A percentile compares a stretch with the other conserved stretches of the same genome.
phyloP scores from a whole-genome alignment of 768 basidiomycete species.

The Podaxis pistillaris region DNA sequence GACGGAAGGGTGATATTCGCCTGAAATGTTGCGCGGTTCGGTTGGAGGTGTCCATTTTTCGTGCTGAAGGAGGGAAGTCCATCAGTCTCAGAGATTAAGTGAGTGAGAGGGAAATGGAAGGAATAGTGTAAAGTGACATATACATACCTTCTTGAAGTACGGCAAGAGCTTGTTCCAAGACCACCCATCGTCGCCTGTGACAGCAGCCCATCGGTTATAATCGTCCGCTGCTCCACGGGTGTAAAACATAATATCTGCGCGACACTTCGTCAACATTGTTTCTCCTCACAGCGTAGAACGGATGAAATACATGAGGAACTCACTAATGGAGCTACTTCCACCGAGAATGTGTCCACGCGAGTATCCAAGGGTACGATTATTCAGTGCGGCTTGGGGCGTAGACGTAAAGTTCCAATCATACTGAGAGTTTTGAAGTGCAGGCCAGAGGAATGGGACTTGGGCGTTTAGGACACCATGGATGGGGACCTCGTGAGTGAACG shows the following conservation, averaged over 20 bases:
- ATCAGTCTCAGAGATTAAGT: no score
- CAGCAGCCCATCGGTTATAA: slow-evolving; percentile 21
- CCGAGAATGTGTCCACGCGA: no score
- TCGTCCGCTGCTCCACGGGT: slow-evolving; percentile 33
- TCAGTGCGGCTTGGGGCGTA: no score
- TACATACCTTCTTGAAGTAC: slow-evolving; percentile 32
- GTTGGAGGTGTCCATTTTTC: slow-evolving; percentile 34
- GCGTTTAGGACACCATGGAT: no score
- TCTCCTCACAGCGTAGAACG: not conserved
- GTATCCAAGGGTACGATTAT: no score
- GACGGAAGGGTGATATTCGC: slow-evolving; percentile 33
- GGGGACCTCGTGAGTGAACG: not conserved
- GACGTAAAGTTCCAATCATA: no score
- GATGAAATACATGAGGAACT: not conserved
- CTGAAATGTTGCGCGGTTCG: slow-evolving; percentile 35
- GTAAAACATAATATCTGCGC: slow-evolving; percentile 29
- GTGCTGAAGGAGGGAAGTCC: no score
- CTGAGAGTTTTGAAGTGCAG: no score
- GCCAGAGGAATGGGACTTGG: no score
- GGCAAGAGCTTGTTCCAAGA: slow-evolving; percentile 29
- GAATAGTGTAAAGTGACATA: no score
- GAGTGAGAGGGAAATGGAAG: no score
- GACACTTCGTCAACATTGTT: not conserved
- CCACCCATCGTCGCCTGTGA: slow-evolving; percentile 34
- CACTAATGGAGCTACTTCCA: no score